Evolutionary conservation across 2,329 filamentous ascomycete genomes (phyloP).

Genomic region (Ilyonectria destructans): DNA sequence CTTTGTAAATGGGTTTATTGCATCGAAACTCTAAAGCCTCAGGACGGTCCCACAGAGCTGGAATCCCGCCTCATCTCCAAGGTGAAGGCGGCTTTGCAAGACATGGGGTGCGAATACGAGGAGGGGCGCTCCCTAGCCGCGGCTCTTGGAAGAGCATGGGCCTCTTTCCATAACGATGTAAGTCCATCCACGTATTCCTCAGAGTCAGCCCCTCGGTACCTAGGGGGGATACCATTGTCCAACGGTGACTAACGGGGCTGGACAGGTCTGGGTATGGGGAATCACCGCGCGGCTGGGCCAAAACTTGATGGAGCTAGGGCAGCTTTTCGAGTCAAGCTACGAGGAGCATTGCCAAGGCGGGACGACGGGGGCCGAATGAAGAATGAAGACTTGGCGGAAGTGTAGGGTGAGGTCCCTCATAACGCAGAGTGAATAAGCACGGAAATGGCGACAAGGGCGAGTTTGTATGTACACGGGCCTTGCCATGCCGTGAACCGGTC

Average conservation of each 20-base stretch:
- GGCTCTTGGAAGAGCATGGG: constrained; percentile 4
- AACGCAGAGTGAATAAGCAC: not conserved
- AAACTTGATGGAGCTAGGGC: constrained; percentile 1
- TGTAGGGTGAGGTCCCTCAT: no score
- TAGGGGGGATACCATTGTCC: no score
- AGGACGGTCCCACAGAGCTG: not conserved
- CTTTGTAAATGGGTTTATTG: constrained; percentile 8
- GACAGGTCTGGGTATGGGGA: constrained; percentile 12
- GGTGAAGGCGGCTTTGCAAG: constrained; percentile 1
- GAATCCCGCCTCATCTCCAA: not conserved
- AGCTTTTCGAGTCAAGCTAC: constrained; percentile 5
- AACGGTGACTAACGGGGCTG: no score
- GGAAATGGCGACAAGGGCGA: no score
- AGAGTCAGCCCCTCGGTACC: not conserved
- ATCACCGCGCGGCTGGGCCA: constrained; percentile 3
- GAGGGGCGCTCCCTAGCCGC: constrained; percentile 1
- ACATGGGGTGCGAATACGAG: not conserved
- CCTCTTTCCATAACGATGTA: constrained; percentile 4
- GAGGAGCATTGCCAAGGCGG: not conserved
- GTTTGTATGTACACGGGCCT: no score
- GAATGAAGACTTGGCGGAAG: not conserved
- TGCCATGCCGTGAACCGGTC: no score
- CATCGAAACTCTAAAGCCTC: constrained; percentile 2
- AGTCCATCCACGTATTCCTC: not conserved
- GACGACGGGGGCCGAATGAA: not conserved